phyloP scores from a whole-genome alignment of 495 filamentous ascomycete species.

The Penicillium coffeae region DNA sequence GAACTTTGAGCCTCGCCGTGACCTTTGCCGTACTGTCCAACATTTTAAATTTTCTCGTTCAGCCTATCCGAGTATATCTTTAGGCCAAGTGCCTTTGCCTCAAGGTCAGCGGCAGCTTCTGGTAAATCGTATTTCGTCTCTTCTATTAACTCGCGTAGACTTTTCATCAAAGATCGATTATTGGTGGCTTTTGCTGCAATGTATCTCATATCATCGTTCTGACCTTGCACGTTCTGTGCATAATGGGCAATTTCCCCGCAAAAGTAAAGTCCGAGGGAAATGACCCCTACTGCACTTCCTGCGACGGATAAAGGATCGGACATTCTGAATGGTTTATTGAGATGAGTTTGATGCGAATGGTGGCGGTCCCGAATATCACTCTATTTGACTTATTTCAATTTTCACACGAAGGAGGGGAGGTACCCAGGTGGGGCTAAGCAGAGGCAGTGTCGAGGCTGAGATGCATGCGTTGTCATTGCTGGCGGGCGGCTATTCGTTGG shows the following conservation, averaged over 20 bases:
- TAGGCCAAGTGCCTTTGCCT: background rate
- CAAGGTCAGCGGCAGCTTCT: background rate
- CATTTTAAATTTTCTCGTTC: background rate
- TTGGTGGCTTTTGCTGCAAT: constrained; percentile 1
- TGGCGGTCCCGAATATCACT: too few relatives aligned
- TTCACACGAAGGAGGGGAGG: too few relatives aligned
- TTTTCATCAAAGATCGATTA: background rate
- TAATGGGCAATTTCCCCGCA: constrained; percentile 1
- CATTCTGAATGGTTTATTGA: too few relatives aligned
- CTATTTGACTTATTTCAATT: too few relatives aligned
- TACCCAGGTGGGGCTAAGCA: too few relatives aligned
- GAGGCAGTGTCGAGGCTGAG: too few relatives aligned
- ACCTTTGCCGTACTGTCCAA: background rate
- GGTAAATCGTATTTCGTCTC: background rate
- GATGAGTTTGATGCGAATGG: too few relatives aligned
- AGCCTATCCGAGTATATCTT: background rate
- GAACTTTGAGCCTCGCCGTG: background rate
- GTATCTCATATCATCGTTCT: constrained; percentile 1
- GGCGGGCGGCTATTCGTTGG: too few relatives aligned
- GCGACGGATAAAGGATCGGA: constrained; percentile 4
- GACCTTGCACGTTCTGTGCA: background rate
- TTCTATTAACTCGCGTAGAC: constrained; percentile 1
- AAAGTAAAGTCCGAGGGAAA: constrained; percentile 1
- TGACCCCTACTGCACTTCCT: constrained; percentile 5
- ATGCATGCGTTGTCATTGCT: too few relatives aligned